Percentiles rank a stretch among this genome's conserved stretches.
phyloP scores from a whole-genome alignment of 805 yeast genomes.

The Naumovozyma baii region DNA sequence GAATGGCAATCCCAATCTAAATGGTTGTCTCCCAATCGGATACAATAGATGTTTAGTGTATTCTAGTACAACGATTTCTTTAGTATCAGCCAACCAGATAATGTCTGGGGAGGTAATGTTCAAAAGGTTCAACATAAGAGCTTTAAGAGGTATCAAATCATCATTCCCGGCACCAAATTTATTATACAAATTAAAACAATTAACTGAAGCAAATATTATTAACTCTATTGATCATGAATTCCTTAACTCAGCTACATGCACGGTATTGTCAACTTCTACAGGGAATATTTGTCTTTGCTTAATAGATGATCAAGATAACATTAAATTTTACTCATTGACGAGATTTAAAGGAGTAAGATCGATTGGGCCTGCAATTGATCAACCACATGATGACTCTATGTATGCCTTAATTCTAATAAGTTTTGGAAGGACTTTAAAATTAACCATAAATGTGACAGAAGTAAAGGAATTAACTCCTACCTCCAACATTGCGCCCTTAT shows the following conservation, averaged over 20 bases:
- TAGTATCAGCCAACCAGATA: constrained; percentile 23
- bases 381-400: not conserved
- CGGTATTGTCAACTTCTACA: constrained; percentile 15
- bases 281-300: constrained; percentile 20
- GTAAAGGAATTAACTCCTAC: constrained; percentile 5
- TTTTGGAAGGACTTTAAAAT: constrained; percentile 14
- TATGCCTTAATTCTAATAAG: constrained; percentile 16
- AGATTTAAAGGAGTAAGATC: constrained; percentile 23
- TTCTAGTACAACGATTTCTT: constrained; percentile 6
- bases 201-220: constrained; percentile 5
- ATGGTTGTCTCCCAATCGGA: constrained; percentile 16
- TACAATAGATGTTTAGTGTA: constrained; percentile 11
- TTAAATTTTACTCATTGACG: constrained; percentile 16
- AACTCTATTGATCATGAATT: not conserved
- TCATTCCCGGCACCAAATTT: constrained; percentile 16
- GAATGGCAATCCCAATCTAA: constrained; percentile 7
- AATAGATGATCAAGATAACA: constrained; percentile 5
- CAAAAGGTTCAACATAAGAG: constrained; percentile 3
- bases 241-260: constrained; percentile 6
- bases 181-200: constrained; percentile 10
- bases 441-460: constrained; percentile 10
- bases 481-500: constrained; percentile 7
- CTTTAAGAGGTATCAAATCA: constrained; percentile 12
- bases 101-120: constrained; percentile 24
- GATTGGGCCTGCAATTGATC: constrained; percentile 9